A percentile compares a stretch with the other conserved stretches of the same genome.
Conservation (phyloP, 345 rosid genomes). For the Acer negundo region DNA sequence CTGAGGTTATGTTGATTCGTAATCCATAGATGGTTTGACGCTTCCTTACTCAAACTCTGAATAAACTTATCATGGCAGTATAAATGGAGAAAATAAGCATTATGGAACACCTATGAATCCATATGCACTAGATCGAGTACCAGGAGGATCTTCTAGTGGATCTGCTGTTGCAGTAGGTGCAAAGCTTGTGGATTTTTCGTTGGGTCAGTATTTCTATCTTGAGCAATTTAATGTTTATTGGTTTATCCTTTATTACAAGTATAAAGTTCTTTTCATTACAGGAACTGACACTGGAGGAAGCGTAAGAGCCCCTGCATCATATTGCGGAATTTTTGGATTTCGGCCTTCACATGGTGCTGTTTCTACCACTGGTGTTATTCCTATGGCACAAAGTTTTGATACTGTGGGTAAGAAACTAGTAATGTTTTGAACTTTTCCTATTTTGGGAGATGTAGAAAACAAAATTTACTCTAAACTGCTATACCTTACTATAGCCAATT, state of each 20-base stretch:
- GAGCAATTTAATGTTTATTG: not conserved
- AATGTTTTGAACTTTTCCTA: not conserved
- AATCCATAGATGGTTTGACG: not conserved
- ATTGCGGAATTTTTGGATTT: conserved; percentile 78
- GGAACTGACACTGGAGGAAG: conserved; percentile 98
- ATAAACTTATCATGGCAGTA: conserved; percentile 40
- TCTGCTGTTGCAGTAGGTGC: conserved; percentile 97
- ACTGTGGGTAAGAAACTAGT: conserved; percentile 68
- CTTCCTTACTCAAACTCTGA: not conserved
- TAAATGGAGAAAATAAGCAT: conserved; percentile 81
- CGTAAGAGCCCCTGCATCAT: conserved; percentile 82
- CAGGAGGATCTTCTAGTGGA: conserved; percentile 98
- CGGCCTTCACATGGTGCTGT: conserved; percentile 70
- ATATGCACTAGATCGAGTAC: conserved; percentile 67
- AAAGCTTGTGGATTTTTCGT: conserved; percentile 76
- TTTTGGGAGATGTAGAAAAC: not conserved
- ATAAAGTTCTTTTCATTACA: conserved; percentile 24
- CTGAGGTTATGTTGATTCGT: not conserved
- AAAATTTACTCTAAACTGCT: not conserved
- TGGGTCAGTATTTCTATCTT: conserved; percentile 50
- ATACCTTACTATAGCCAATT: not conserved
- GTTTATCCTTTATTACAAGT: not conserved
- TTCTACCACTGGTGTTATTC: conserved; percentile 65
- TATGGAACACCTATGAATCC: conserved; percentile 91
- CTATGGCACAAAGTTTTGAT: conserved; percentile 90